These are phyloP conservation scores for Myxozyma neotropica DNA, from an alignment of 805 yeast species.

Conservation along the genomic window DNA sequence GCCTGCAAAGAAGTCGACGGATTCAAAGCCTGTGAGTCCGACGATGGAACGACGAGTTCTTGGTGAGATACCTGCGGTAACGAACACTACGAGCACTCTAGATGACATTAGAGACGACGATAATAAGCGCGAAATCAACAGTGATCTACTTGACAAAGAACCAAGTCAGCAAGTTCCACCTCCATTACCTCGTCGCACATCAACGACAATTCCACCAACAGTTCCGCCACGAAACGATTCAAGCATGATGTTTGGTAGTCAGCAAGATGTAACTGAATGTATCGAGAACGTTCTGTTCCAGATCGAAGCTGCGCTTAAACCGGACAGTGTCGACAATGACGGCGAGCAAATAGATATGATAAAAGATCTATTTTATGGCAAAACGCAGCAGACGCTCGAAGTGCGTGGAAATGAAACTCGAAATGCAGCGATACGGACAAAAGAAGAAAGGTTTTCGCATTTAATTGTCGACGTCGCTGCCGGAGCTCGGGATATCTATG, in stretches of 20 bases:
- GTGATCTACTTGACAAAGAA: background rate
- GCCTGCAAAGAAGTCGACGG: background rate
- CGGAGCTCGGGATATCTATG: conserved; percentile 86
- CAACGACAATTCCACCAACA: conserved; percentile 11
- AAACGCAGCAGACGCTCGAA: conserved; percentile 71
- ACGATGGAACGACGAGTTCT: conserved; percentile 13
- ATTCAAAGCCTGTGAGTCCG: background rate
- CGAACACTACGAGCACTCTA: background rate
- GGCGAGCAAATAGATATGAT: conserved; percentile 86
- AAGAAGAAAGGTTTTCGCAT: conserved; percentile 75
- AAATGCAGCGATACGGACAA: conserved; percentile 36
- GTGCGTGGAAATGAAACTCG: conserved; percentile 32
- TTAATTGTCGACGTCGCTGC: conserved; percentile 83
- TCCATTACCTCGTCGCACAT: conserved; percentile 5
- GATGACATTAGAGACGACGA: background rate
- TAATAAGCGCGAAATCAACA: background rate
- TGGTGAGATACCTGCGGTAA: conserved; percentile 2
- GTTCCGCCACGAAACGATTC: conserved; percentile 19
- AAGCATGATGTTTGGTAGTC: conserved; percentile 54
- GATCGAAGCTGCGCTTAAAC: conserved; percentile 81
- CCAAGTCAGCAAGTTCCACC: conserved; percentile 10
- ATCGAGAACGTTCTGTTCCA: conserved; percentile 91
- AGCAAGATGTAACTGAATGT: conserved; percentile 97
- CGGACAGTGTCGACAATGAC: conserved; percentile 58
- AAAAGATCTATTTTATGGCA: conserved; percentile 81